A percentile compares a stretch with the other conserved stretches of the same genome.
Conservation (phyloP, 176 grass and related monocot species). For the Poa pratensis region DNA sequence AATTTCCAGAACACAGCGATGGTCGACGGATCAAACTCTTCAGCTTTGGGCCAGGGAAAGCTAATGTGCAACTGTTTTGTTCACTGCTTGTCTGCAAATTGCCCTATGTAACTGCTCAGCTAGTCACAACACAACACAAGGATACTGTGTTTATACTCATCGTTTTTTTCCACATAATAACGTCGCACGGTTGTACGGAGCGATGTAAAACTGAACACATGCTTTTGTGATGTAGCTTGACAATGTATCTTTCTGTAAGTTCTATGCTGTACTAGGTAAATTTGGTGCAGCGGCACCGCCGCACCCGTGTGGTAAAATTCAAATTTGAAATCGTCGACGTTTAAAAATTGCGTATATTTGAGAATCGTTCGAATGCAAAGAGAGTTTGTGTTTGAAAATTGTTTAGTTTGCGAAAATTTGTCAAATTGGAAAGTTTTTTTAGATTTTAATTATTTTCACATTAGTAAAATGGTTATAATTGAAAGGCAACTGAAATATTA, state of each 20-base stretch:
- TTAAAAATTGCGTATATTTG: no score
- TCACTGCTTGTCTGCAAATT: background rate
- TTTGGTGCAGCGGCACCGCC: no score
- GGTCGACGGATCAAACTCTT: background rate
- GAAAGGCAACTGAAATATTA: no score
- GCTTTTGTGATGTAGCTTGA: background rate
- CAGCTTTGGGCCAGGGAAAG: background rate
- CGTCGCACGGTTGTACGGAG: background rate
- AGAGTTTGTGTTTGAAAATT: no score
- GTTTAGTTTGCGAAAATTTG: no score
- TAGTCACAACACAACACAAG: background rate
- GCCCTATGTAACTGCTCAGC: background rate
- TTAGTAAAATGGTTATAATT: no score
- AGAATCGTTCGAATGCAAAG: no score
- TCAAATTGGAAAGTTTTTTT: no score
- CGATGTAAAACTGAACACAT: background rate
- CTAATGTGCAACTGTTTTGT: background rate
- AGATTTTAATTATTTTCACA: no score
- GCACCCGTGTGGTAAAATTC: no score
- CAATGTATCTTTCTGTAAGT: background rate
- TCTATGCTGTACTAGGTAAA: no score
- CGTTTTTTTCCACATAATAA: background rate
- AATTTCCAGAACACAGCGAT: background rate
- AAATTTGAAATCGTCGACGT: no score
- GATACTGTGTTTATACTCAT: background rate